phyloP scores from a whole-genome alignment of 2,329 filamentous ascomycete species.

The Colletotrichum gigasporum region DNA sequence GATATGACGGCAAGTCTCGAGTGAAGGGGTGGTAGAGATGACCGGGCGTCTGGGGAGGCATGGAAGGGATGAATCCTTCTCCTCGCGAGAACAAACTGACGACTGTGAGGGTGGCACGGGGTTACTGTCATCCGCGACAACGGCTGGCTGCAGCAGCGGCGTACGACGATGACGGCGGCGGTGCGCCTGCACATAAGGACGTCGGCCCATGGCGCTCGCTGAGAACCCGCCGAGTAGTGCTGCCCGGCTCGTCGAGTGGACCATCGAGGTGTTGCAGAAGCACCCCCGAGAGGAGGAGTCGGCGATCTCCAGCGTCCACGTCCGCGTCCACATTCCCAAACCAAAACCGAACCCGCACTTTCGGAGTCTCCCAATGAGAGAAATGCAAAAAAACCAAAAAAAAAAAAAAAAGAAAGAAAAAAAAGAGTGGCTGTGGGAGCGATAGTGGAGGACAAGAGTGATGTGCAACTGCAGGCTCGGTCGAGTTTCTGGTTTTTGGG shows the following conservation, averaged over 20 bases:
- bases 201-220: conserved; percentile 19
- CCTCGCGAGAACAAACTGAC: conserved; percentile 13
- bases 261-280: conserved; percentile 29
- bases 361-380: conserved; percentile 10
- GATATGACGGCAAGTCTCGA: not conserved
- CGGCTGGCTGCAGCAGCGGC: not conserved
- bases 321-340: no score
- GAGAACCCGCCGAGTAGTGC: conserved; percentile 15
- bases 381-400: conserved; percentile 3
- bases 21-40: not conserved
- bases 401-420: no score
- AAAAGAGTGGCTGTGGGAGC: conserved; percentile 18
- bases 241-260: conserved; percentile 21
- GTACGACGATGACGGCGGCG: conserved; percentile 19
- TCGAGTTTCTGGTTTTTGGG: not conserved
- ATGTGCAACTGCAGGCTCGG: no score
- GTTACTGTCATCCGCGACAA: conserved; percentile 7
- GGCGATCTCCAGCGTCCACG: no score
- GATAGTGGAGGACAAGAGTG: conserved; percentile 9
- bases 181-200: conserved; percentile 17
- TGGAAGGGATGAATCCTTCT: conserved; percentile 24
- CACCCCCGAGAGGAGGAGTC: conserved; percentile 10
- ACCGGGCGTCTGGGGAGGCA: not conserved
- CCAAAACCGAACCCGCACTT: conserved; percentile 1
- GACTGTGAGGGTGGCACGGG: conserved; percentile 3